phyloP scores from a whole-genome alignment of 306 rosid genomes.

The Prunus mira region DNA sequence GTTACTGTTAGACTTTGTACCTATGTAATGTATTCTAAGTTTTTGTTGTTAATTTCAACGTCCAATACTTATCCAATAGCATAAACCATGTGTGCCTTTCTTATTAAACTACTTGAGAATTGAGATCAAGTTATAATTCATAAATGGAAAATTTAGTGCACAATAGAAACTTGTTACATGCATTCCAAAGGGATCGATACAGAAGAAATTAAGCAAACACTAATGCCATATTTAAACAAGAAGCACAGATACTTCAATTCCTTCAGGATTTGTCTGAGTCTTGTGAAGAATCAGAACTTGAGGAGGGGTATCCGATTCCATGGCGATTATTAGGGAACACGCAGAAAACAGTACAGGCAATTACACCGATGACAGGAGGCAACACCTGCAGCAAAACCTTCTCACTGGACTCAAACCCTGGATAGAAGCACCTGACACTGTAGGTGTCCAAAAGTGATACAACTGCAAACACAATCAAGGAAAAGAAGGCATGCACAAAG shows the following conservation, averaged over 20 bases:
- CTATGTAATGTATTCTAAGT: not conserved
- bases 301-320: constrained; percentile 69
- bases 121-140: not conserved
- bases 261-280: not conserved
- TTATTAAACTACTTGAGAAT: not conserved
- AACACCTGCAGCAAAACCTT: constrained; percentile 47
- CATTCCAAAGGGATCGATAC: not conserved
- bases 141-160: not conserved
- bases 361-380: constrained; percentile 64
- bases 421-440: constrained; percentile 58
- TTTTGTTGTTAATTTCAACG: not conserved
- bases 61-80: not conserved
- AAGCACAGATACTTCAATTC: no score
- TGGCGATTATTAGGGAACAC: constrained; percentile 67
- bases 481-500: constrained; percentile 60
- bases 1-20: not conserved
- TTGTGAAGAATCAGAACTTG: constrained; percentile 18
- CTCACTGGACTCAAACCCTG: constrained; percentile 34
- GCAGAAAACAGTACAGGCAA: constrained; percentile 46
- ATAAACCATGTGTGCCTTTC: not conserved
- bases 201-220: not conserved
- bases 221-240: not conserved
- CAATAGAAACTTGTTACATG: not conserved
- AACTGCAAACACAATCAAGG: constrained; percentile 51
- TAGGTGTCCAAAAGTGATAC: constrained; percentile 53